Conservation (phyloP, 2,329 filamentous ascomycete species). For the Camptophora hylomeconis region DNA sequence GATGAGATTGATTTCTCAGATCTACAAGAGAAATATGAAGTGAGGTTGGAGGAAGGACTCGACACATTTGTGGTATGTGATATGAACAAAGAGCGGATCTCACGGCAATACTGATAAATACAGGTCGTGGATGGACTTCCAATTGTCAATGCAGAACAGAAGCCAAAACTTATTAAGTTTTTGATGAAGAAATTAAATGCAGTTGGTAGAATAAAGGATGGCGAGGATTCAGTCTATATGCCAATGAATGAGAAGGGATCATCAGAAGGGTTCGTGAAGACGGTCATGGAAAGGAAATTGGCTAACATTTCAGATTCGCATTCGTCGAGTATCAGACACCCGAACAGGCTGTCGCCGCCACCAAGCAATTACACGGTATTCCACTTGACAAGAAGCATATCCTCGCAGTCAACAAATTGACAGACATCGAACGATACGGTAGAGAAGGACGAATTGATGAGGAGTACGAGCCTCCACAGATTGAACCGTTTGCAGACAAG, state of each 20-base stretch:
- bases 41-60: slow-evolving; percentile 87
- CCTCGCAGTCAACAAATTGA: slow-evolving; percentile 92
- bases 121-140: slow-evolving; percentile 82
- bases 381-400: slow-evolving; percentile 95
- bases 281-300: slow-evolving; percentile 9
- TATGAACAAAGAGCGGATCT: neutral
- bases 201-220: slow-evolving; percentile 56
- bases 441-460: slow-evolving; percentile 89
- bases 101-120: slow-evolving; percentile 4
- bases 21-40: slow-evolving; percentile 85
- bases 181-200: slow-evolving; percentile 82
- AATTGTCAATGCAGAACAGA: slow-evolving; percentile 75
- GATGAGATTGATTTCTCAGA: slow-evolving; percentile 90
- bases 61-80: slow-evolving; percentile 64
- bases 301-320: slow-evolving; percentile 54
- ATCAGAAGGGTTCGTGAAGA: slow-evolving; percentile 59
- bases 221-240: slow-evolving; percentile 86
- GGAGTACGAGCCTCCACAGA: slow-evolving; percentile 67
- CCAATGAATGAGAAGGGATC: slow-evolving; percentile 76
- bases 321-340: slow-evolving; percentile 93
- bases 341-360: slow-evolving; percentile 77
- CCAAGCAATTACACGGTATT: slow-evolving; percentile 73
- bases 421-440: slow-evolving; percentile 92
- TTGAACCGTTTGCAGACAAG: slow-evolving; percentile 78
- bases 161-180: slow-evolving; percentile 91